Conservation (phyloP, 2,329 filamentous ascomycete species). For the Penicillium sp. region DNA sequence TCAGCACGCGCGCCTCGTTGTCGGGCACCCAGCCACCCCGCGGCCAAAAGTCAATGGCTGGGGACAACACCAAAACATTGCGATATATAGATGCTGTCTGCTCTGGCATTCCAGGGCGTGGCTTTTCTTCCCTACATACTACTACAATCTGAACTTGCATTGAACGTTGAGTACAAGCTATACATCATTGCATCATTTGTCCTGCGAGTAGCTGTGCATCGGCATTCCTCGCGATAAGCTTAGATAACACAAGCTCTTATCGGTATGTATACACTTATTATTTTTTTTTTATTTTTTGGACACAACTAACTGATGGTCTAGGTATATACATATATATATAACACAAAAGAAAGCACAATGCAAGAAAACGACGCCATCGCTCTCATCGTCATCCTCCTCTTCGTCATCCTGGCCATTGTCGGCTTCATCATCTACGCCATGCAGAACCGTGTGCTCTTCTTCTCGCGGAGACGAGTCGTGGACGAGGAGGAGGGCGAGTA, state of each 20-base stretch:
- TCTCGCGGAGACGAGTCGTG: slow-evolving; percentile 23
- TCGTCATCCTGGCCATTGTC: slow-evolving; percentile 42
- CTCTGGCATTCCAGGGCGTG: not conserved
- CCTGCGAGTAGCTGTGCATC: not conserved
- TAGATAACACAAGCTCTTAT: slow-evolving; percentile 9
- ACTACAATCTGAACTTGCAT: too few species aligned
- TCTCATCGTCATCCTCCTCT: slow-evolving; percentile 48
- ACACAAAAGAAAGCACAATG: not conserved
- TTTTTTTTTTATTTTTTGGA: not conserved
- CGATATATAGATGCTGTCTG: not conserved
- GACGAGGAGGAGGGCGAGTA: slow-evolving; percentile 25
- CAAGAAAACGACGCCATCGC: slow-evolving; percentile 47
- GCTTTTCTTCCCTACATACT: not conserved
- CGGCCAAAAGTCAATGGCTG: slow-evolving; percentile 6
- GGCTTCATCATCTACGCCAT: slow-evolving; percentile 36
- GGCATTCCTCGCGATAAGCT: slow-evolving; percentile 13
- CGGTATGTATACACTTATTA: not conserved
- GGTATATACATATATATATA: not conserved
- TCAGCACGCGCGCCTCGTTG: not conserved
- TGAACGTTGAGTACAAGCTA: not conserved
- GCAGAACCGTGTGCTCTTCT: slow-evolving; percentile 27
- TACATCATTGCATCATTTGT: not conserved
- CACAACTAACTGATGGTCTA: not conserved
- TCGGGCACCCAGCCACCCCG: slow-evolving; percentile 9
- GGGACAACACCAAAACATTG: not conserved